phyloP scores from a whole-genome alignment of 1,139 yeast species.

The Taiozyma sp. region DNA sequence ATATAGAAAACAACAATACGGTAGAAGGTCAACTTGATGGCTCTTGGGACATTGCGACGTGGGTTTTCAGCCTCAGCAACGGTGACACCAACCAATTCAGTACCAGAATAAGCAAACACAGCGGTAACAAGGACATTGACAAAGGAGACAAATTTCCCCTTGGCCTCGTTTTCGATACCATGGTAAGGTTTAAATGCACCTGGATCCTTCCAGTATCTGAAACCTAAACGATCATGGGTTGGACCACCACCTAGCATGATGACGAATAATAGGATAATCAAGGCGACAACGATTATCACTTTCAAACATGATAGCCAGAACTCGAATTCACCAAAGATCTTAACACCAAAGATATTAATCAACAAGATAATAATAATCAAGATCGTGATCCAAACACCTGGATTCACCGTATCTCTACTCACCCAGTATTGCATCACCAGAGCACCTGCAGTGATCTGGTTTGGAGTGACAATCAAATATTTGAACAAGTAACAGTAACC shows the following conservation, averaged over 20 bases:
- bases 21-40: conserved; percentile 70
- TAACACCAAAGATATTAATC: conserved; percentile 64
- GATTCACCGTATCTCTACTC: conserved; percentile 41
- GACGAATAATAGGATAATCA: conserved; percentile 57
- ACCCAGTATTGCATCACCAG: conserved; percentile 69
- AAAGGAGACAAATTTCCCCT: conserved; percentile 60
- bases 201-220: conserved; percentile 60
- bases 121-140: conserved; percentile 66
- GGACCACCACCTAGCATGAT: conserved; percentile 62
- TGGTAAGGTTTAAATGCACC: conserved; percentile 62
- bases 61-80: conserved; percentile 80
- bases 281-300: conserved; percentile 57
- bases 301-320: conserved; percentile 56
- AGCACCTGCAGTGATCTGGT: conserved; percentile 78
- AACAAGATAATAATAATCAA: conserved; percentile 52
- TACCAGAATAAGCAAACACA: conserved; percentile 73
- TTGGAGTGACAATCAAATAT: conserved; percentile 73
- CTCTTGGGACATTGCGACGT: conserved; percentile 70
- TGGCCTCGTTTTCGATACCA: conserved; percentile 44
- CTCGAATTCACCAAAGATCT: conserved; percentile 69
- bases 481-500: conserved; percentile 78
- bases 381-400: conserved; percentile 64
- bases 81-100: conserved; percentile 72
- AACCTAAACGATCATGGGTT: conserved; percentile 50
- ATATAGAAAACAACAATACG: conserved; percentile 72